Evolutionary conservation across 1,284 basidiomycete genomes (phyloP).

Genomic region (Tremellales sp.): DNA sequence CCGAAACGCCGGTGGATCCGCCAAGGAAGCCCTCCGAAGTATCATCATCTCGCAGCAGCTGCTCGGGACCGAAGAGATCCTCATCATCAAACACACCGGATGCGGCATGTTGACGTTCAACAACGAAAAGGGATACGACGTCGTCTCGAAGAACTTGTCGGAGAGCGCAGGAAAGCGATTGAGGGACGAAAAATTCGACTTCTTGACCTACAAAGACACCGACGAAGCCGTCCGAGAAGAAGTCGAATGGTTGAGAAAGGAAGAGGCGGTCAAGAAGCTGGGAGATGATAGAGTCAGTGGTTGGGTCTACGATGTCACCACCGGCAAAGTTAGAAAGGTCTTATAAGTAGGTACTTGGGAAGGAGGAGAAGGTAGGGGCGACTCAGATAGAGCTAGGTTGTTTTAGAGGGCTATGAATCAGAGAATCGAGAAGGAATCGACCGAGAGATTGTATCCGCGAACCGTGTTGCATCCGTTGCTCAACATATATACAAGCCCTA

Average conservation of each 20-base stretch:
- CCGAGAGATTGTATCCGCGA: no score
- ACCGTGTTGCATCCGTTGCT: no score
- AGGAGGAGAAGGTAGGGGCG: background rate
- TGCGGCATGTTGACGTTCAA: slow-evolving; percentile 22
- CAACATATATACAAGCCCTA: background rate
- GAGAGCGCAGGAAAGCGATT: background rate
- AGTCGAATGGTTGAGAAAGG: slow-evolving; percentile 12
- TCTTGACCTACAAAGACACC: background rate
- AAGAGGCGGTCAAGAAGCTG: slow-evolving; percentile 12
- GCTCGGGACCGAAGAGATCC: slow-evolving; percentile 23
- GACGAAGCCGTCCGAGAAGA: slow-evolving; percentile 9
- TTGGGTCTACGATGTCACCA: slow-evolving; percentile 9
- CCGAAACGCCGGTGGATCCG: slow-evolving; percentile 23
- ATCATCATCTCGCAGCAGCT: slow-evolving; percentile 28
- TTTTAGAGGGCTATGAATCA: no score
- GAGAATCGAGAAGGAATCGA: no score
- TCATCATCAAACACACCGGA: slow-evolving; percentile 26
- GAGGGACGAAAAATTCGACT: background rate
- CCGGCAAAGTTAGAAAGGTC: slow-evolving; percentile 3
- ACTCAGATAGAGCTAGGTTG: no score
- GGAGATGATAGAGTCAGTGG: slow-evolving; percentile 12
- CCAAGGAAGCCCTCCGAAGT: slow-evolving; percentile 20
- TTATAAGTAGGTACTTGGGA: background rate
- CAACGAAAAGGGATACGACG: slow-evolving; percentile 5
- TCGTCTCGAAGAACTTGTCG: slow-evolving; percentile 9